These are phyloP conservation scores for Maudiozyma serrabonitensis DNA, from an alignment of 805 yeast species.

Conservation along the genomic window DNA sequence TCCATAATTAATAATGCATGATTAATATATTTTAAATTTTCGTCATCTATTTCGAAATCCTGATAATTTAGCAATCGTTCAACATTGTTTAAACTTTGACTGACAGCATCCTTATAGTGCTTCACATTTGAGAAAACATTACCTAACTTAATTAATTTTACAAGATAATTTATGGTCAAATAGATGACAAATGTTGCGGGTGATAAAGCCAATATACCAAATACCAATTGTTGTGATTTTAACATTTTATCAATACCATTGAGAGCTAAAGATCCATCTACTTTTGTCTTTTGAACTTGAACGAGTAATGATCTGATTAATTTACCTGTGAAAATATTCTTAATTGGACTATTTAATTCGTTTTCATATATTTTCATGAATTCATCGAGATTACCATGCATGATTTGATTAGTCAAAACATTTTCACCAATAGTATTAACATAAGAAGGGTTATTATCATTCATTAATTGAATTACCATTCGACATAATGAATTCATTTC, in stretches of 20 bases:
- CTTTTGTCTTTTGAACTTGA: slow-evolving; percentile 93
- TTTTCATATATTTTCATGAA: slow-evolving; percentile 74
- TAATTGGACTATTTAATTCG: slow-evolving; percentile 62
- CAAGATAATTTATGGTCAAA: slow-evolving; percentile 32
- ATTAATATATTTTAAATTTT: slow-evolving; percentile 27
- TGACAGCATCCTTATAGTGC: slow-evolving; percentile 16
- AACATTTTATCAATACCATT: slow-evolving; percentile 83
- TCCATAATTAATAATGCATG: slow-evolving; percentile 64
- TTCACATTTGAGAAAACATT: slow-evolving; percentile 19
- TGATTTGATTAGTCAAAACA: slow-evolving; percentile 31
- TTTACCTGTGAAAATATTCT: slow-evolving; percentile 52
- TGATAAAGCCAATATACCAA: slow-evolving; percentile 81
- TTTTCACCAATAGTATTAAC: neutral
- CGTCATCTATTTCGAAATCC: slow-evolving; percentile 11
- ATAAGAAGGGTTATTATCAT: slow-evolving; percentile 10
- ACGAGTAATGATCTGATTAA: slow-evolving; percentile 70
- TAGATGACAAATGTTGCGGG: slow-evolving; percentile 61
- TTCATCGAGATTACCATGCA: slow-evolving; percentile 68
- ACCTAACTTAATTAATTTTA: slow-evolving; percentile 19
- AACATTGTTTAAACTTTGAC: slow-evolving; percentile 43
- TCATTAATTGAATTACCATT: slow-evolving; percentile 60
- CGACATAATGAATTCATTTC: slow-evolving; percentile 76
- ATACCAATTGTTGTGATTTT: slow-evolving; percentile 87
- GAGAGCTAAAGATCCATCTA: slow-evolving; percentile 85
- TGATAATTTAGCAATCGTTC: slow-evolving; percentile 41